Base-by-base conservation (phyloP, 495 filamentous ascomycete genomes). In the Pyrenula massariospora region DNA sequence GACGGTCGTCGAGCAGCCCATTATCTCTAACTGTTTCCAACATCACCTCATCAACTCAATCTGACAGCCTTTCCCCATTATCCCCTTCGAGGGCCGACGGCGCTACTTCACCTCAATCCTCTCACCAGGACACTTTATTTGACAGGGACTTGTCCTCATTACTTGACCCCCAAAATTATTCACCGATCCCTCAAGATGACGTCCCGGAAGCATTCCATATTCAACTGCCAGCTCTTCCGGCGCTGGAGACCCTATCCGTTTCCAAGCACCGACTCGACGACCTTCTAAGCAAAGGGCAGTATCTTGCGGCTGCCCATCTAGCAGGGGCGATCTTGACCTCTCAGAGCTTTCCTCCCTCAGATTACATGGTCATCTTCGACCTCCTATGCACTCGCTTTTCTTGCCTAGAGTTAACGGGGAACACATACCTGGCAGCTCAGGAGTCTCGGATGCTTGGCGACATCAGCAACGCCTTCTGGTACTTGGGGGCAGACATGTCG, bases 371-470 rank as follows among this genome's bases (percentile, higher is more conserved):
- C 25, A 85, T 97, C 25, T 91, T 96, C 67, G 67, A 75, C 19
- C 76, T 96, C 21, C 76, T 94, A 36, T 91, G 96, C 70, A 84
- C 82, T 10, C 87, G 93, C 2, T 78, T 96, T 1, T 80, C 87
- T n/a, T 90, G 85, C 58, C 77, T 98, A 5, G 85, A 85, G 22
- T 78, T 96, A 1, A 76, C 83, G 12, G 80, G 83, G 54, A 80
- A 87, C 64, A 80, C 80, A 22, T 64, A 81, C 10, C 73, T 95
- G 24, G 93, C 93, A 2, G 87, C 88, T 0, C 86, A 92, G 62
- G 93, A 98, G 68, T 85, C 85, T 8, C 91, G 89, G 63, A 80
- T 81, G 0, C 76, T 97, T 11, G 86, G 88, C 59, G 93, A 96
- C 65, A 71, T 95, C 25, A 86, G 82, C 60, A 81, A 80, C 10